A percentile compares a stretch with the other conserved stretches of the same genome.
These are phyloP conservation scores for Solanum infundibuliforme DNA, from an alignment of 257 asterid species.

Conservation along the genomic window DNA sequence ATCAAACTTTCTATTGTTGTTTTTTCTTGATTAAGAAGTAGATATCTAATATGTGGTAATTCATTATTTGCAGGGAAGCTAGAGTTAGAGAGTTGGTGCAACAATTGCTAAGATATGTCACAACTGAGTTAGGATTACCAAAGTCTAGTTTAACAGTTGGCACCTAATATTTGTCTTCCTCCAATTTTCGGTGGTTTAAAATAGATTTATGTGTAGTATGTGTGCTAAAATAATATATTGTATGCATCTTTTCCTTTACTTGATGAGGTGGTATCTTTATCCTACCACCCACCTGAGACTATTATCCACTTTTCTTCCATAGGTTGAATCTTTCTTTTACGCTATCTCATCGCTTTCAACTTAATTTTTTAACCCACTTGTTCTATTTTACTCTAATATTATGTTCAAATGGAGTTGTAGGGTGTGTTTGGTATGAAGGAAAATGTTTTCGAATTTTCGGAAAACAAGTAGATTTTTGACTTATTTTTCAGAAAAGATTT, in stretches of 20 bases:
- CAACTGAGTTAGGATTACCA: constrained; percentile 59
- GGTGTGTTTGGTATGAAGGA: too few species aligned
- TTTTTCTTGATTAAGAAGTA: background rate
- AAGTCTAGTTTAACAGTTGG: constrained; percentile 22
- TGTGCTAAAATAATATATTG: background rate
- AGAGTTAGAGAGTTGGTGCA: constrained; percentile 73
- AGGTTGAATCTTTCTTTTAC: too few species aligned
- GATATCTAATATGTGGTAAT: background rate
- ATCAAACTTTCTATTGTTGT: background rate
- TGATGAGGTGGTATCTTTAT: background rate
- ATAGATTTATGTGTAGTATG: background rate
- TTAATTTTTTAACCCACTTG: background rate
- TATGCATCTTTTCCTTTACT: background rate
- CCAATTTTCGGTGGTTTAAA: background rate
- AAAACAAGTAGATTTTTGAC: too few species aligned
- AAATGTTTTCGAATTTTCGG: too few species aligned
- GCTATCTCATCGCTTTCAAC: background rate
- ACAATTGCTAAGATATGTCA: constrained; percentile 56
- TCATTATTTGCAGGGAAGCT: constrained; percentile 52
- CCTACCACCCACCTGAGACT: background rate
- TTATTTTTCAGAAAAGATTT: too few species aligned
- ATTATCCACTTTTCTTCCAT: background rate
- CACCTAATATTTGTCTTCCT: background rate
- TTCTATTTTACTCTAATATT: background rate
- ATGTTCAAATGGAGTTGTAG: background rate